Percentiles rank a stretch among this genome's conserved stretches.
Conservation (phyloP, 768 basidiomycete genomes). For the Mycena venus region DNA sequence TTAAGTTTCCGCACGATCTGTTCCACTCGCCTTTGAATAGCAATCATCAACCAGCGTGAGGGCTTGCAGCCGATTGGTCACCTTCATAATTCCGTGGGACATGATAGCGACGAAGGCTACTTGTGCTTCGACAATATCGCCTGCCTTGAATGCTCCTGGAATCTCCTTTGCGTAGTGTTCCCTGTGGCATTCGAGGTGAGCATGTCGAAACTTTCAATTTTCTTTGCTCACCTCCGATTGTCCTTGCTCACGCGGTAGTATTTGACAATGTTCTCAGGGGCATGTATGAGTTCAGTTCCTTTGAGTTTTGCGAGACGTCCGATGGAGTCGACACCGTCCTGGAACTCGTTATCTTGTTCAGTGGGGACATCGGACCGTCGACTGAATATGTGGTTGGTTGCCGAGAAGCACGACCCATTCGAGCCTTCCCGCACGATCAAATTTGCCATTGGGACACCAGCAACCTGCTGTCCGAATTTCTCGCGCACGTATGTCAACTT, state of each 20-base stretch:
- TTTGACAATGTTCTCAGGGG: background rate
- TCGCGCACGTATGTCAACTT: too few species aligned
- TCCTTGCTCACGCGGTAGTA: background rate
- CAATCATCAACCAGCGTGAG: background rate
- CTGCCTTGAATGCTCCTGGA: background rate
- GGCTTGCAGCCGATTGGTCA: background rate
- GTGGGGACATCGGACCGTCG: background rate
- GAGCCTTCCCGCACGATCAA: background rate
- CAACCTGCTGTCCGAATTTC: background rate
- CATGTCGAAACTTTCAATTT: background rate
- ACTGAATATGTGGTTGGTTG: background rate
- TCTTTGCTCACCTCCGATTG: background rate
- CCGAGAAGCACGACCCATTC: background rate
- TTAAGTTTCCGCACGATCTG: background rate
- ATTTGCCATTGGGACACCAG: background rate
- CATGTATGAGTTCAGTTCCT: background rate
- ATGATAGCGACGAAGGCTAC: background rate
- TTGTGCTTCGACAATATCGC: background rate
- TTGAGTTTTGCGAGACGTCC: background rate
- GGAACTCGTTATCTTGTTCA: background rate
- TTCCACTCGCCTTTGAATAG: background rate
- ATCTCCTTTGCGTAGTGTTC: background rate
- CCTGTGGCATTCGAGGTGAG: background rate
- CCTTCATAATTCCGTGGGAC: background rate
- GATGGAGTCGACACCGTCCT: background rate